Conservation (phyloP, 768 basidiomycete genomes). For the Boletus rubescentipes region DNA sequence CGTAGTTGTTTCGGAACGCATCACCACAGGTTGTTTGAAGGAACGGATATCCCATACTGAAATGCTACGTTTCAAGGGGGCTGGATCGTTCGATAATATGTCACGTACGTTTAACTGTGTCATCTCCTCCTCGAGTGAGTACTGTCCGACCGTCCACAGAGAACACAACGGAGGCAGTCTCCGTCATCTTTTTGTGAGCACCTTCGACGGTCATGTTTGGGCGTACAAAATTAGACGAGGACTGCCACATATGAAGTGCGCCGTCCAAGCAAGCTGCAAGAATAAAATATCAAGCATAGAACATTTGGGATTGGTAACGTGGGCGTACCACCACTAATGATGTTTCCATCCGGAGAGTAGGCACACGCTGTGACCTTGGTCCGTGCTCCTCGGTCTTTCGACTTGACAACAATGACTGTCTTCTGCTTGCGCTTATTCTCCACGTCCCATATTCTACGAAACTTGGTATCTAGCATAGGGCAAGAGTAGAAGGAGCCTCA, state of each 20-base stretch:
- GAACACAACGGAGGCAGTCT: constrained; percentile 85
- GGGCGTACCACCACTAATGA: constrained; percentile 81
- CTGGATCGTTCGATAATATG: background rate
- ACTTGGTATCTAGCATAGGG: constrained; percentile 2
- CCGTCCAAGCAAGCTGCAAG: constrained; percentile 83
- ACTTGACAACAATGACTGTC: constrained; percentile 93
- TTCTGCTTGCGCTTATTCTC: constrained; percentile 94
- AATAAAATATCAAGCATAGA: constrained; percentile 1
- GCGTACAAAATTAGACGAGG: constrained; percentile 89
- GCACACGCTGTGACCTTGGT: constrained; percentile 87
- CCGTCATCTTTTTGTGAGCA: constrained; percentile 83
- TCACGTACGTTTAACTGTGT: constrained; percentile 89
- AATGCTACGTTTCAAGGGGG: constrained; percentile 2
- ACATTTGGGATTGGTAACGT: constrained; percentile 10
- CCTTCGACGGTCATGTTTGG: constrained; percentile 84
- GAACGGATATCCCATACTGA: constrained; percentile 93
- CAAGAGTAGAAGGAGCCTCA: constrained; percentile 32
- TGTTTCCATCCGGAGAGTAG: constrained; percentile 86
- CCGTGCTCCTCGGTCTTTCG: constrained; percentile 90
- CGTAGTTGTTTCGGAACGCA: constrained; percentile 62
- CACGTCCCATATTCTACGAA: constrained; percentile 85
- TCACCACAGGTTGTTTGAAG: constrained; percentile 85
- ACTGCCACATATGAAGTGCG: constrained; percentile 89
- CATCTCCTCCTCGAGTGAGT: constrained; percentile 89
- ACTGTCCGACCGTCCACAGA: constrained; percentile 85